Base-by-base conservation (phyloP, 768 basidiomycete genomes). In the Tulasnella sp. region DNA sequence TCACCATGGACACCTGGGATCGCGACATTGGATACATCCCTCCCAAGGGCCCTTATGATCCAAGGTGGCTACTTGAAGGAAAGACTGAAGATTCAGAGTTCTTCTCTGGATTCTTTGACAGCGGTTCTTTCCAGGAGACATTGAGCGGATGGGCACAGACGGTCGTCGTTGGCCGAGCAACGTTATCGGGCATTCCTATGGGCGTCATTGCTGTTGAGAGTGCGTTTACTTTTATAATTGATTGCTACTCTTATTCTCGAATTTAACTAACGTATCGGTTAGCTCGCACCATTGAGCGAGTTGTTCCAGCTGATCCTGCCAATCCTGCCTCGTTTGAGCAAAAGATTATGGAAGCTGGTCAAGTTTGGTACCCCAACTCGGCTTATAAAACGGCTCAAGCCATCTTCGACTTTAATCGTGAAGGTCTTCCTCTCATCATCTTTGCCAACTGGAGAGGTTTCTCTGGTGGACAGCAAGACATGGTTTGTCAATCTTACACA, bases 371-470 rank as follows among this genome's bases (percentile, higher is more conserved):
- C 65, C 95, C 95, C 31, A 98, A 99, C 67, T 93, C 90, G 4
- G 92, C 95, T 5, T 92, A 95, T 73, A 99, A 99, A 75, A 99
- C 95, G 6, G 95, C 92, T 6, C 95, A 98, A 62, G 93, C 95
- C 13, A 98, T 98, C 71, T 91, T 91, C 66, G 95, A 99, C 69
- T 88, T 98, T 72, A 85, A 93, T 68, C 83, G 95, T 37, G 95
- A 99, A 67, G 89, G 87, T 20, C 72, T 99, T 12, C 95, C 95
- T 3, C 73, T 99, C 54, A 92, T 98, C 65, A 92, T 99, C 66
- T 96, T 99, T 62, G 95, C 95, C 48, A 99, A 99, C 72, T 98
- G 95, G 91, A 86, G 95, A 71, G 95, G 95, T 22, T 99, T 99
- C 80, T 99, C 95, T 19, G 95, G 95, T 56, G 95, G 95, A 57